Percentiles rank a stretch among this genome's conserved stretches.
These are phyloP conservation scores for Wolfiporia cocos DNA, from an alignment of 1,284 basidiomycete species.

Conservation along the genomic window DNA sequence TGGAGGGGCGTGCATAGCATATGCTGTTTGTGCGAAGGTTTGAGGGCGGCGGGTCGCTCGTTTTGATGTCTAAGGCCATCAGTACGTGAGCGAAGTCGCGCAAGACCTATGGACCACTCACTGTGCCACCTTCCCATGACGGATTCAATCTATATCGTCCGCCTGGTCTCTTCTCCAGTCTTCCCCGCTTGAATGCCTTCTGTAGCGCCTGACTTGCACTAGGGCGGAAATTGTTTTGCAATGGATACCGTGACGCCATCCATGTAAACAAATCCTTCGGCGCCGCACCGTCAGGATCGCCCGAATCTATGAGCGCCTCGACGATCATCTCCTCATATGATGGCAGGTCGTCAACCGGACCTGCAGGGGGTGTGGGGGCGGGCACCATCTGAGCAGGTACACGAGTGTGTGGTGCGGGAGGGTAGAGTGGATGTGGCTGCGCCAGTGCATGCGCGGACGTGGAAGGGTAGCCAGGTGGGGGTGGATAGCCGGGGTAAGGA, in stretches of 20 bases:
- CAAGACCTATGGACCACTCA: constrained; percentile 31
- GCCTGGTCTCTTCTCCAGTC: constrained; percentile 62
- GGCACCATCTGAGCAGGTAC: too few relatives aligned
- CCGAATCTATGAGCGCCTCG: constrained; percentile 58
- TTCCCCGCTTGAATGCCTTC: constrained; percentile 72
- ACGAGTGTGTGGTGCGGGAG: constrained; percentile 12
- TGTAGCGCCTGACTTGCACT: constrained; percentile 80
- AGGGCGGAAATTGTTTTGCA: constrained; percentile 80
- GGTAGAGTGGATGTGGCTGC: constrained; percentile 1
- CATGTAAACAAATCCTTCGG: constrained; percentile 76
- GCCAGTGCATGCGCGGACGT: constrained; percentile 8
- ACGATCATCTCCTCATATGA: constrained; percentile 86
- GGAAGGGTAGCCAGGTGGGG: constrained; percentile 29
- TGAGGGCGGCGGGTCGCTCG: constrained; percentile 66
- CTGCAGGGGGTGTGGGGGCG: constrained; percentile 23
- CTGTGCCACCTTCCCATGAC: constrained; percentile 73
- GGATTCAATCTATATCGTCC: constrained; percentile 70
- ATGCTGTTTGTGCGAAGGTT: constrained; percentile 39
- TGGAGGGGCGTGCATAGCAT: constrained; percentile 24
- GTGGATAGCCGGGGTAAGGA: constrained; percentile 31
- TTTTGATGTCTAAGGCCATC: constrained; percentile 44
- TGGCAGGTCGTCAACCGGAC: constrained; percentile 76
- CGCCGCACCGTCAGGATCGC: constrained; percentile 63
- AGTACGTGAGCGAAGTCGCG: constrained; percentile 2
- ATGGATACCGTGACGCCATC: constrained; percentile 75